Evolutionary conservation across 176 grass and related monocot species (phyloP).

Genomic region (Aegilops longissima): DNA sequence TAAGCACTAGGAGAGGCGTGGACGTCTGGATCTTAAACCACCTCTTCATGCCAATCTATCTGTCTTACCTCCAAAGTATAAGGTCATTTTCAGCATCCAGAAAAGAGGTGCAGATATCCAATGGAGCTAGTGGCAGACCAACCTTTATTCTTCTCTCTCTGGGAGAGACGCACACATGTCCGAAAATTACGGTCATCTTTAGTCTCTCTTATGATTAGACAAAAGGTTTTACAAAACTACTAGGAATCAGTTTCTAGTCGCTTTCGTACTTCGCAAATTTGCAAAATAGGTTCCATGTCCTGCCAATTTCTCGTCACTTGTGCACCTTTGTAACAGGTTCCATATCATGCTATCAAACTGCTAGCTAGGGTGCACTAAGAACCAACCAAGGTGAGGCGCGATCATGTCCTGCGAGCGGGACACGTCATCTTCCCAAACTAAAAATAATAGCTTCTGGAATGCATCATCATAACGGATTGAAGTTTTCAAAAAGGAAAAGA

Average conservation of each 20-base stretch:
- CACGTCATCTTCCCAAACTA: background rate
- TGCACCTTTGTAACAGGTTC: background rate
- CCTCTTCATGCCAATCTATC: background rate
- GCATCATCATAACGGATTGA: background rate
- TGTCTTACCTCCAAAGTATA: background rate
- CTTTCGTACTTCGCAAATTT: background rate
- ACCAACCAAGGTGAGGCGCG: background rate
- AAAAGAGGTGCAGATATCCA: background rate
- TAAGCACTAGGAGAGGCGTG: conserved; percentile 15
- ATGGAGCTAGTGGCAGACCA: conserved; percentile 9
- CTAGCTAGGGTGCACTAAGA: background rate
- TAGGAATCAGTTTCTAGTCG: background rate
- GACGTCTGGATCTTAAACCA: conserved; percentile 24
- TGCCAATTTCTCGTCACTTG: no score
- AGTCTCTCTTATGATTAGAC: background rate
- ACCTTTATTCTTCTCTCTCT: background rate
- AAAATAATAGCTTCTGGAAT: background rate
- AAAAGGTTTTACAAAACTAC: background rate
- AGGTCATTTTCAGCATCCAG: conserved; percentile 1
- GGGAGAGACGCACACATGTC: background rate
- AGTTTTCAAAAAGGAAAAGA: background rate
- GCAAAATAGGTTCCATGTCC: no score
- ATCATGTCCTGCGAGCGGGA: background rate
- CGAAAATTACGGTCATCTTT: background rate
- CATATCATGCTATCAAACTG: background rate